Base-by-base conservation (phyloP, 1,139 yeast species). In the Geotrichum klebahnii region DNA sequence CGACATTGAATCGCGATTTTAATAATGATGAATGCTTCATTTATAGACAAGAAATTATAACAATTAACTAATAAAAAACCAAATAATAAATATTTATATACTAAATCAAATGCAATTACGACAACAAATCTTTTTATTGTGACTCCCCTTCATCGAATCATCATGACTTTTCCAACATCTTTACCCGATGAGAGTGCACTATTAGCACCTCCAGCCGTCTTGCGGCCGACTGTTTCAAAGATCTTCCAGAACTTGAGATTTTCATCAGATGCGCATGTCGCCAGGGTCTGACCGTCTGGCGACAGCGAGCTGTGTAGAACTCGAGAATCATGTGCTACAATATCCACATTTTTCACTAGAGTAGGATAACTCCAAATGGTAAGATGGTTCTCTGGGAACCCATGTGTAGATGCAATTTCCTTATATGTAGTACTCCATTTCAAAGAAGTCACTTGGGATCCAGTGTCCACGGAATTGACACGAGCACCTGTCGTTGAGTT, bases 191-290 rank as follows among this genome's bases (percentile, higher is more conserved):
- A 62, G 22, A 66, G 57, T 16, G 56, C 48, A 16, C 58, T 51
- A 17, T 59, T 53, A 22, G 29, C 39, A 5, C 50, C 48, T 24
- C 61, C 61, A 38, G 55, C 59, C 31, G 61, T 47, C 35, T 54
- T 59, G 50, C 68, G 65, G 52, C 75, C 75, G 57, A 70, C 69
- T 51, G 71, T 61, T 60, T 90, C 97, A 68, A 89, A 92, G 26
- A 94, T 76, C 59, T 87, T 84, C 94, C 96, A 94, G 70, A 94
- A 92, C 71, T 92, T 92, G 62, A 94, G 76, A 67, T 90, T 92
- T 67, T 94, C 99, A 68, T 94, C 98, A 4, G 96, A 95, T 1
- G 97, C 95, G 48, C 92, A 89, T 0, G 98, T 92, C 1, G 97
- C 98, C 53, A 90, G 70, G 0, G 95, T 87, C 50, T 86, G 79